Conservation (phyloP, 176 grass and related monocot genomes). For the Juncus effusus region DNA sequence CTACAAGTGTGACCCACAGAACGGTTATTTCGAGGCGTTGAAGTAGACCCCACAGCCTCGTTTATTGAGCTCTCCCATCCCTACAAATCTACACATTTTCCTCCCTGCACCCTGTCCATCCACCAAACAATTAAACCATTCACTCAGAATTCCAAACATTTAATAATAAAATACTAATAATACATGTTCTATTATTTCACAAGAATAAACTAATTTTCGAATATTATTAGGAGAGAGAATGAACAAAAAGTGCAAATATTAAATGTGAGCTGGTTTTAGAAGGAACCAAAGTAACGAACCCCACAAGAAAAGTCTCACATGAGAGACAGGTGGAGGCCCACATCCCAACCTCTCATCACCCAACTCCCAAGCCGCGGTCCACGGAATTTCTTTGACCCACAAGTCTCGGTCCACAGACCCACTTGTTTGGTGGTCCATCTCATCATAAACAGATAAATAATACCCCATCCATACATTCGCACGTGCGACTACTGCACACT, state of each 20-base stretch:
- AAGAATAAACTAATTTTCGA: neutral
- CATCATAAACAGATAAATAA: neutral
- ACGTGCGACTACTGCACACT: neutral
- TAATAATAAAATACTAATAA: neutral
- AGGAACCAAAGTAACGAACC: neutral
- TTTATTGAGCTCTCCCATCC: slow-evolving; percentile 15
- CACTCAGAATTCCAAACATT: neutral
- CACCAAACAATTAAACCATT: neutral
- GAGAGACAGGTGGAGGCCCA: slow-evolving; percentile 26
- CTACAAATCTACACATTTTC: neutral
- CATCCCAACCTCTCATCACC: slow-evolving; percentile 16
- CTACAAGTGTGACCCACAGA: neutral
- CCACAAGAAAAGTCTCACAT: slow-evolving; percentile 19
- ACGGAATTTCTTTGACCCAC: slow-evolving; percentile 27
- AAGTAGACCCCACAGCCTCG: slow-evolving; percentile 20
- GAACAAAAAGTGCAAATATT: too few relatives aligned
- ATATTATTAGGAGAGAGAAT: neutral
- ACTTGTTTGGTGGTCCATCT: slow-evolving; percentile 9
- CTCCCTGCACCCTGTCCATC: neutral
- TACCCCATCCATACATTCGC: neutral
- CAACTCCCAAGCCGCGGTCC: slow-evolving; percentile 19
- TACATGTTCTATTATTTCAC: too few relatives aligned
- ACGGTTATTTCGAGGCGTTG: slow-evolving; percentile 9
- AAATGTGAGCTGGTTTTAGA: too few relatives aligned
- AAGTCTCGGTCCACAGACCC: slow-evolving; percentile 8